A percentile compares a stretch with the other conserved stretches of the same genome.
Conservation (phyloP, 2,329 filamentous ascomycete genomes). For the Penicillium vulpinum region DNA sequence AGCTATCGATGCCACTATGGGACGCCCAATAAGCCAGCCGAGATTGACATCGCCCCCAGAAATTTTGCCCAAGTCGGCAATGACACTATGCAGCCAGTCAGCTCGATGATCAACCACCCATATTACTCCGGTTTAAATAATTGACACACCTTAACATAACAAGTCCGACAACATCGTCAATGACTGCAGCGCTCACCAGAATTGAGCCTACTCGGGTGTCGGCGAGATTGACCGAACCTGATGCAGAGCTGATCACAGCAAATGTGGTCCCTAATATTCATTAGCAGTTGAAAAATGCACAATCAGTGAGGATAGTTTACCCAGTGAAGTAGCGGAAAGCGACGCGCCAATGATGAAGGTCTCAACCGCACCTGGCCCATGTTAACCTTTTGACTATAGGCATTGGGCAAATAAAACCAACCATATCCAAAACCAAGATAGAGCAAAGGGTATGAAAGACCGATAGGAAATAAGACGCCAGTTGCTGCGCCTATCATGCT, state of each 20-base stretch:
- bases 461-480: conserved; percentile 51
- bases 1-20: conserved; percentile 40
- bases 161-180: conserved; percentile 50
- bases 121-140: not conserved
- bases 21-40: conserved; percentile 42
- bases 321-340: conserved; percentile 33
- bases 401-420: conserved; percentile 2
- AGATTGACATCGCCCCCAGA: conserved; percentile 27
- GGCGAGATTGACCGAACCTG: conserved; percentile 41
- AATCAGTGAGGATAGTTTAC: conserved; percentile 9
- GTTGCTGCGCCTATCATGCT: conserved; percentile 46
- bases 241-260: conserved; percentile 31
- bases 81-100: conserved; percentile 28
- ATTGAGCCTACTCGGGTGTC: conserved; percentile 49
- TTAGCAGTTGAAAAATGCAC: not conserved
- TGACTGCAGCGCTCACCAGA: conserved; percentile 49
- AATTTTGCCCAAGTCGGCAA: conserved; percentile 31
- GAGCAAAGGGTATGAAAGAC: conserved; percentile 46
- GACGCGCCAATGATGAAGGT: conserved; percentile 35
- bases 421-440: conserved; percentile 47
- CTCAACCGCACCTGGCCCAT: conserved; percentile 28
- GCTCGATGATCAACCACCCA: not conserved
- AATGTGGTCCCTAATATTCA: conserved; percentile 28
- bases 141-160: conserved; percentile 35
- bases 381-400: conserved; percentile 3